Base-by-base conservation (phyloP, 2,329 filamentous ascomycete species). In the Colletotrichum sp. region DNA sequence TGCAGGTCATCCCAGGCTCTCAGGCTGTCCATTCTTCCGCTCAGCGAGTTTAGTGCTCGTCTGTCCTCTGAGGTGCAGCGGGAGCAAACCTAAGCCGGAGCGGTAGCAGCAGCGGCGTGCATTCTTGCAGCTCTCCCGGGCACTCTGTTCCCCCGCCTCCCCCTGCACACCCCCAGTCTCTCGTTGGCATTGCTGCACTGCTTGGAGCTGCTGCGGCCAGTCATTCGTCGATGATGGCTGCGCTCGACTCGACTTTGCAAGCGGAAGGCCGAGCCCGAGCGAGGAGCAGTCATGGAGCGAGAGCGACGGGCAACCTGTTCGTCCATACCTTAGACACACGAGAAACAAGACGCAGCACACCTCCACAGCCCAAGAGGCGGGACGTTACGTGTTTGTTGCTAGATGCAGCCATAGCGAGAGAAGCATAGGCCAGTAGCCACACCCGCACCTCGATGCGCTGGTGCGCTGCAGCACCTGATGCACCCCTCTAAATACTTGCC, bases 381-480 rank as follows among this genome's bases (percentile, higher is more conserved):
- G 39, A 74, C 30, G 63, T 72, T 74, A 72, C 68, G 68, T 72
- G 68, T 65, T 71, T 72, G 68, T 65, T 71, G 69, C 52, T 69
- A 74, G 68, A 72, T 71, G 72, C 68, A 71, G 61, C 72, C 59
- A 65, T 71, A 39, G 65, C 55, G 63, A 63, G 39, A 36, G 39
- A 73, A 61, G 73, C 70, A 73, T 75, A 68, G 73, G 73, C 73
- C 73, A 75, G 69, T 75, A 32, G 43, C 73, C 70, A 73, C 71
- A 73, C 71, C 65, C 36, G 34, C 55, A 39, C 16, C 39, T 60
- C 26, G 14, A 28, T 57, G 12, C n/a, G 55, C 21, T 59, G 55
- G 13, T 55, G 43, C 43, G 55, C 7, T 55, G 43, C 43, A 52
- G 43, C 24, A 69, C 36, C 32, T 71, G 32, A 28, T 69, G 65